Evolutionary conservation across 1,284 basidiomycete species (phyloP), one percentile per base, ranked within the genome.

Genomic region (Polyporus tsugae): DNA sequence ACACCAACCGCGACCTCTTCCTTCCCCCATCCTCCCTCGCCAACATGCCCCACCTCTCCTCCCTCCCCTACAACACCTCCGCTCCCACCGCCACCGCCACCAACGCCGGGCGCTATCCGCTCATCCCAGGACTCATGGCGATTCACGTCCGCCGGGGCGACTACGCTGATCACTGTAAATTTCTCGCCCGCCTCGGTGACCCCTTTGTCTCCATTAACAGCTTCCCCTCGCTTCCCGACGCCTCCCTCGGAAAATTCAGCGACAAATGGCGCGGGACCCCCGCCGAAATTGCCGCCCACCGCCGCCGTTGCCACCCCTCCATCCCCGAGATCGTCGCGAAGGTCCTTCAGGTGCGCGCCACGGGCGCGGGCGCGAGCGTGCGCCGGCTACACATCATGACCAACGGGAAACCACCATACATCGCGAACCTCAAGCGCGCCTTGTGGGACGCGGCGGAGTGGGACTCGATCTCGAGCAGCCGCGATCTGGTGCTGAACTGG

Each of bases 141-240:
- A 73, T 91, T 4, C 89, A 91, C 73, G 73, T 91, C 25, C 86
- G 90, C 7, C 80, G 88, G 41, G 90, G 90, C 6, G 89, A 91
- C 76, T 91, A 84, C 73, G 72, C 79, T 46, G 75, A 78, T 5
- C 89, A 90, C 71, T 91, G 90, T 70, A 46, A 70, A 0, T 73
- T 81, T 67, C 83, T 91, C 53, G 82, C 81, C 0, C 71, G 77
- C 19, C 86, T 82, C 81, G 70, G 68, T 3, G 77, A 85, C 5
- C 70, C 76, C 22, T 86, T 80, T 78, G 77, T 80, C 63, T 82
- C 80, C 10, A 83, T 83, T 76, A 81, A 77, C 80, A 79, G 74
- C 49, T 76, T 87, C 3, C 75, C 70, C 10, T 85, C 86, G 77
- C 75, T 67, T 33, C 82, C 82, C 65, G 38, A 35, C 10, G 35